Percentiles rank a stretch among this genome's conserved stretches.
Conservation (phyloP, 176 grass and related monocot genomes). For the Ananas comosus region DNA sequence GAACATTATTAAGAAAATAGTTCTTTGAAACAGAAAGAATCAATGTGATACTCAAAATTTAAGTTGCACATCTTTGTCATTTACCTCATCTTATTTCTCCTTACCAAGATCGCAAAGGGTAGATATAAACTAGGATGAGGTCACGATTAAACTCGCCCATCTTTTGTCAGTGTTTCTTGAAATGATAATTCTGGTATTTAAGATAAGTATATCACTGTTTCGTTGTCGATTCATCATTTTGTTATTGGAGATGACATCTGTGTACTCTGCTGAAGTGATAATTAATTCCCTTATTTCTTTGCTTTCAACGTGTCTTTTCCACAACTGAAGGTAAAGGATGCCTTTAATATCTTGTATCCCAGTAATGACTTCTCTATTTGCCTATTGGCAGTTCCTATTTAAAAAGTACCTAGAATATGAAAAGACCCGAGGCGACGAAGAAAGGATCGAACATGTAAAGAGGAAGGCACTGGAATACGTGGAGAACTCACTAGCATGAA, state of each 20-base stretch:
- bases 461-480: constrained; percentile 71
- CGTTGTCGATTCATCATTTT: not conserved
- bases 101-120: too few species aligned
- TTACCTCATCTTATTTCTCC: not conserved
- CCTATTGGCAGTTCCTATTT: constrained; percentile 64
- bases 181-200: too few species aligned
- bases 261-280: too few species aligned
- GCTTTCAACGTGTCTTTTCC: too few species aligned
- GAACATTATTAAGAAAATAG: not conserved
- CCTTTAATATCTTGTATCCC: not conserved
- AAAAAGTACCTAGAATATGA: constrained; percentile 88
- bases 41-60: not conserved
- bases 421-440: constrained; percentile 35
- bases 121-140: too few species aligned
- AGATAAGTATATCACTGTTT: too few species aligned
- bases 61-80: not conserved
- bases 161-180: too few species aligned
- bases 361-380: not conserved
- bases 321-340: too few species aligned
- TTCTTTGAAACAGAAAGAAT: not conserved
- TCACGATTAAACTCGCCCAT: too few species aligned
- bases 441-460: constrained; percentile 62
- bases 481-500: constrained; percentile 40
- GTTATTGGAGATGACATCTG: not conserved
- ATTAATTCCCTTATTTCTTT: too few species aligned